Evolutionary conservation across 495 filamentous ascomycete species (phyloP).

Genomic region (Penicillium lagena): DNA sequence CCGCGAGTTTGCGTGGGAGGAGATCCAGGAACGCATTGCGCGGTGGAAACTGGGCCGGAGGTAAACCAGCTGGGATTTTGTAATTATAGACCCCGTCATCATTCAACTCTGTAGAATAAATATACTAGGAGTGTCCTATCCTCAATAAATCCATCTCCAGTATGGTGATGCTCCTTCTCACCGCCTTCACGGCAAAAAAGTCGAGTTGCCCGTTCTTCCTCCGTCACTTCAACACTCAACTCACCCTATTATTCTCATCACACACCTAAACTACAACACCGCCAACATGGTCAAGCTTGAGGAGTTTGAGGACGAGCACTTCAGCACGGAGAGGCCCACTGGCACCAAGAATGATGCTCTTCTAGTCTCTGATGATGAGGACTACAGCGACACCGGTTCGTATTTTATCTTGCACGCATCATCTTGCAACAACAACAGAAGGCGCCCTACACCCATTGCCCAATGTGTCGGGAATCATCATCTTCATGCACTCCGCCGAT

Average conservation of each 20-base stretch:
- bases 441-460: no score
- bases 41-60: conserved; percentile 76
- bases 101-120: conserved; percentile 17
- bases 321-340: conserved; percentile 63
- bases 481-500: no score
- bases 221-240: conserved; percentile 21
- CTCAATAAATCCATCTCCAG: no score
- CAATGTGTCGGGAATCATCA: no score
- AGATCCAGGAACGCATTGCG: conserved; percentile 79
- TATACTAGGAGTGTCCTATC: no score
- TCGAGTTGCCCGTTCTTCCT: conserved; percentile 27
- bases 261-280: conserved; percentile 8
- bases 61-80: conserved; percentile 26
- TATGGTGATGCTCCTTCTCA: conserved; percentile 22
- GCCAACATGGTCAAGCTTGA: conserved; percentile 89
- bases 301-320: conserved; percentile 94
- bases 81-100: conserved; percentile 18
- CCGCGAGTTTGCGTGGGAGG: conserved; percentile 66
- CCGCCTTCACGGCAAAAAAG: conserved; percentile 45
- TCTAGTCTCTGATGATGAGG: conserved; percentile 66
- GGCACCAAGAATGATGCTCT: conserved; percentile 46
- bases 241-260: conserved; percentile 11
- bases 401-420: conserved; percentile 8
- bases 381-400: conserved; percentile 86
- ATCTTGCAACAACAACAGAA: not conserved